These are phyloP conservation scores for Sporodiniella umbellata DNA, from an alignment of 371 early-diverging fungal genomes.

Conservation along the genomic window DNA sequence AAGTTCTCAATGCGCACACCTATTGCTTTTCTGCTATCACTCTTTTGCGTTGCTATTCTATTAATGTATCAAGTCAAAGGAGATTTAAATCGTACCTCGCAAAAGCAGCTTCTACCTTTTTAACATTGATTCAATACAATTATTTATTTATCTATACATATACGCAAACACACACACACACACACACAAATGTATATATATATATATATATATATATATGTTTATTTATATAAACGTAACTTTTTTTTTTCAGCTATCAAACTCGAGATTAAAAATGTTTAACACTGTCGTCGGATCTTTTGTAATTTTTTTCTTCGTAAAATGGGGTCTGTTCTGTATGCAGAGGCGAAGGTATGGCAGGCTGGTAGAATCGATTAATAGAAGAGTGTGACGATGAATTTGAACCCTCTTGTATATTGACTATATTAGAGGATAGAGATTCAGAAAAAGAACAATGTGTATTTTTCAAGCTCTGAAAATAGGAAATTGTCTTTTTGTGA, in stretches of 20 bases:
- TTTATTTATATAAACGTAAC: too few relatives aligned
- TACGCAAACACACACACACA: too few relatives aligned
- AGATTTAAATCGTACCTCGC: conserved; percentile 22
- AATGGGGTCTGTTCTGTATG: conserved; percentile 13
- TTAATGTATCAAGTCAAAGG: conserved; percentile 32
- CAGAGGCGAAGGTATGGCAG: conserved; percentile 19
- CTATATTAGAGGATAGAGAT: conserved; percentile 14
- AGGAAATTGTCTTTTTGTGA: conserved; percentile 17
- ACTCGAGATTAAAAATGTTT: conserved; percentile 48
- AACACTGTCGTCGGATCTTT: conserved; percentile 46
- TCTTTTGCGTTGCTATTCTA: conserved; percentile 15
- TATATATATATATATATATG: too few relatives aligned
- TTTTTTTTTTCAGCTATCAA: too few relatives aligned
- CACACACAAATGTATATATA: too few relatives aligned
- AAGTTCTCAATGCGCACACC: conserved; percentile 39
- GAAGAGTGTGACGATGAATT: conserved; percentile 21
- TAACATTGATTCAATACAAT: too few relatives aligned
- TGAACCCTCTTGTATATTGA: neutral
- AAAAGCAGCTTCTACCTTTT: neutral
- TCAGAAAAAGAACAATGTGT: conserved; percentile 26
- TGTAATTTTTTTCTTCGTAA: neutral
- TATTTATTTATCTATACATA: too few relatives aligned
- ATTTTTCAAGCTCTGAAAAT: conserved; percentile 30
- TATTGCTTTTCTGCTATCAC: conserved; percentile 17
- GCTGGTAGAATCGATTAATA: conserved; percentile 18